Percentiles rank a stretch among this genome's conserved stretches.
These are phyloP conservation scores for Ogataea ganodermae DNA, from an alignment of 805 yeast species.

Conservation along the genomic window DNA sequence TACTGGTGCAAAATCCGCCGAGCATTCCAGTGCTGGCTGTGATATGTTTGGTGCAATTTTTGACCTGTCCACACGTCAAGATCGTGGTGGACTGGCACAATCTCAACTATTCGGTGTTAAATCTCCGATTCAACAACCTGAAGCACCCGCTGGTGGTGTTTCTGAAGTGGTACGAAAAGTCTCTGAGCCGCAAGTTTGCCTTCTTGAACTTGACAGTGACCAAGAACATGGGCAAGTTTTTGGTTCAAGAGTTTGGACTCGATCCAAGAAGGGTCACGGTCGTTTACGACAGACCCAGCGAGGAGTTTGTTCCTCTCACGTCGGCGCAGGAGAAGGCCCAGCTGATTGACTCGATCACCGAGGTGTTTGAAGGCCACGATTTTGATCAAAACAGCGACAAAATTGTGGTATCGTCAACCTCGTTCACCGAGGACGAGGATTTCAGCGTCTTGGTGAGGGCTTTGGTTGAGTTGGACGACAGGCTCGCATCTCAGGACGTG, in stretches of 20 bases:
- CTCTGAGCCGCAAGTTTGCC: slow-evolving; percentile 61
- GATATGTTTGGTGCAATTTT: slow-evolving; percentile 51
- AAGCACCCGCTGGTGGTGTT: slow-evolving; percentile 63
- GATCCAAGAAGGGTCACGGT: slow-evolving; percentile 52
- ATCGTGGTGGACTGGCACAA: slow-evolving; percentile 96
- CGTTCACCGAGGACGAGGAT: slow-evolving; percentile 96
- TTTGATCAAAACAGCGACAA: slow-evolving; percentile 44
- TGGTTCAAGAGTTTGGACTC: slow-evolving; percentile 58
- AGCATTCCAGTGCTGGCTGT: slow-evolving; percentile 78
- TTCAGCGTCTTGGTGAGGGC: slow-evolving; percentile 70
- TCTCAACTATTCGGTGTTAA: slow-evolving; percentile 80
- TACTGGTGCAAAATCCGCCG: slow-evolving; percentile 91
- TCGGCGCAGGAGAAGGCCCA: slow-evolving; percentile 28
- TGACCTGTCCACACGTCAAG: slow-evolving; percentile 50
- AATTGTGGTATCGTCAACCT: slow-evolving; percentile 83
- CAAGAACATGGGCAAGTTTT: slow-evolving; percentile 62
- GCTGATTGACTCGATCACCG: slow-evolving; percentile 39
- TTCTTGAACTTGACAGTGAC: slow-evolving; percentile 82
- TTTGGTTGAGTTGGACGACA: slow-evolving; percentile 56
- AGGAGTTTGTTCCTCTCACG: slow-evolving; percentile 57
- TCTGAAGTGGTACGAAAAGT: slow-evolving; percentile 62
- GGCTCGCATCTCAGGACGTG: slow-evolving; percentile 22
- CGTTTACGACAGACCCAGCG: slow-evolving; percentile 84
- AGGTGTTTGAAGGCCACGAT: slow-evolving; percentile 31
- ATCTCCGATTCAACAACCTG: slow-evolving; percentile 55